These are phyloP conservation scores for Aspergillus fischeri DNA, from an alignment of 2,329 filamentous ascomycete genomes.

Conservation along the genomic window DNA sequence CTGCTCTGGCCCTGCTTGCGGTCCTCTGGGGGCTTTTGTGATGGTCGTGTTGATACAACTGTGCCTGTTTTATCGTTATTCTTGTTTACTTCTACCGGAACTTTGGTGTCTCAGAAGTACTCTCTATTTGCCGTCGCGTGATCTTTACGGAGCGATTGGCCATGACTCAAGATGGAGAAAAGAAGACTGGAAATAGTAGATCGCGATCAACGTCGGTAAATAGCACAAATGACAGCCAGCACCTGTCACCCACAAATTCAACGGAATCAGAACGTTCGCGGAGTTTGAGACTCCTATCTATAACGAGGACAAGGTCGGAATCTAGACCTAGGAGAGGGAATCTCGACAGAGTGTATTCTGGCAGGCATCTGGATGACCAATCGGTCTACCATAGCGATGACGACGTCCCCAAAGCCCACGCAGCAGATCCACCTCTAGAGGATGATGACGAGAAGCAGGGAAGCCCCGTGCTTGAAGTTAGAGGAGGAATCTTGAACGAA, in stretches of 20 bases:
- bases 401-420: conserved; percentile 8
- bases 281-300: conserved; percentile 2
- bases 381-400: conserved; percentile 27
- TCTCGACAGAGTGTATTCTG: conserved; percentile 27
- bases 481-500: conserved; percentile 23
- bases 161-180: conserved; percentile 9
- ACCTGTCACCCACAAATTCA: conserved; percentile 4
- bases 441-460: conserved; percentile 10
- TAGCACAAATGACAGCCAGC: conserved; percentile 10
- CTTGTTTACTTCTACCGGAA: not conserved
- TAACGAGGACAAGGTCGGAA: conserved; percentile 12
- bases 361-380: conserved; percentile 31
- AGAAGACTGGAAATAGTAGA: conserved; percentile 3
- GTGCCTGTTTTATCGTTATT: not conserved
- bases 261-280: conserved; percentile 2
- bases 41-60: not conserved
- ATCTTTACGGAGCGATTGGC: not conserved
- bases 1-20: not conserved
- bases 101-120: not conserved
- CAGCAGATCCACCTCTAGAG: conserved; percentile 1
- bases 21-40: not conserved
- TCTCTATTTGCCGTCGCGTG: not conserved
- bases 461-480: conserved; percentile 19
- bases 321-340: conserved; percentile 11
- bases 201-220: conserved; percentile 16